Evolutionary conservation across 2,329 filamentous ascomycete genomes (phyloP).

Genomic region (Dendryphion nanum): DNA sequence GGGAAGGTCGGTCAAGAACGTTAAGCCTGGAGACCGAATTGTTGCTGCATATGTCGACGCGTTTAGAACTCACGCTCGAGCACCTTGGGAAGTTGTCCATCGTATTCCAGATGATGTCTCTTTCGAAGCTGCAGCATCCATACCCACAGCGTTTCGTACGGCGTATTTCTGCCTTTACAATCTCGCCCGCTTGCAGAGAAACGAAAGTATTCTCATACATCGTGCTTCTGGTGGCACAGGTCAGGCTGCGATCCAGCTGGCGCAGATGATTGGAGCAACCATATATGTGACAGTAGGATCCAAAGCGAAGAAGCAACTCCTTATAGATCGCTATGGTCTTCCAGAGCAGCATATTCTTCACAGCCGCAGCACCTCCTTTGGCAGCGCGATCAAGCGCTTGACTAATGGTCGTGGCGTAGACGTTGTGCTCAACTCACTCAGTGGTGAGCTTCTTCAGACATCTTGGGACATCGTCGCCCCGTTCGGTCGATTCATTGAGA

Average conservation of each 20-base stretch:
- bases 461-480: constrained; percentile 23
- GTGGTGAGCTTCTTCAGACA: constrained; percentile 13
- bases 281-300: constrained; percentile 15
- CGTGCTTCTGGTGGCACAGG: constrained; percentile 15
- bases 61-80: constrained; percentile 14
- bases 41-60: constrained; percentile 3
- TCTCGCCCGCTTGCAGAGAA: constrained; percentile 17
- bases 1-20: background rate
- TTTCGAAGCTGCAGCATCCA: constrained; percentile 17
- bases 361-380: constrained; percentile 1
- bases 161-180: constrained; percentile 16
- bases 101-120: constrained; percentile 14
- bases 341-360: constrained; percentile 11
- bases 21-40: constrained; percentile 1
- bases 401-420: constrained; percentile 2
- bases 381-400: background rate
- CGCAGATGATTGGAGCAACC: constrained; percentile 9
- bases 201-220: constrained; percentile 25
- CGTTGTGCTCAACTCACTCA: constrained; percentile 3
- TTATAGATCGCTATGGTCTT: constrained; percentile 15
- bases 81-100: constrained; percentile 11
- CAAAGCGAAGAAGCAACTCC: constrained; percentile 4
- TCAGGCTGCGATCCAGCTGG: constrained; percentile 11
- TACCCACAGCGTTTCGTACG: constrained; percentile 6
- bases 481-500: constrained; percentile 23